A percentile compares a stretch with the other conserved stretches of the same genome.
Evolutionary conservation across 2,329 filamentous ascomycete genomes (phyloP).

Genomic region (Thielaviopsis euricoi): DNA sequence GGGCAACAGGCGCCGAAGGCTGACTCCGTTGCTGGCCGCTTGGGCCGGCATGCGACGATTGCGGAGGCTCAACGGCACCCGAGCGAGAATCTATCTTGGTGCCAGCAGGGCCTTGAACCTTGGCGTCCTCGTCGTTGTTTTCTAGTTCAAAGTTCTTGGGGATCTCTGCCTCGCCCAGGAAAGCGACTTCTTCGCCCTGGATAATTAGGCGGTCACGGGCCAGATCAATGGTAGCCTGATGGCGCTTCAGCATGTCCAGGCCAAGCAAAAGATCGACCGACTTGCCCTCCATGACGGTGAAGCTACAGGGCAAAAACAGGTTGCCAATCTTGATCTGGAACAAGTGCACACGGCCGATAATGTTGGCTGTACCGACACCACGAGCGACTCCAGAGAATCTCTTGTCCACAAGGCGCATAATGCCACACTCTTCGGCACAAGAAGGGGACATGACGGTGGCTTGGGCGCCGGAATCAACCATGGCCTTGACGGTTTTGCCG

Average conservation of each 20-base stretch:
- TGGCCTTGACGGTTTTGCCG: slow-evolving; percentile 76
- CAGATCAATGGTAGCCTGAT: slow-evolving; percentile 85
- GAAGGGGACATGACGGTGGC: slow-evolving; percentile 96
- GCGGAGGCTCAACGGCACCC: slow-evolving; percentile 43
- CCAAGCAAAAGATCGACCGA: slow-evolving; percentile 85
- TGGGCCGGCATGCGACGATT: background rate
- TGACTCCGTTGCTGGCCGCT: background rate
- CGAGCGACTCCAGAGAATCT: slow-evolving; percentile 84
- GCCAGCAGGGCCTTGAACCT: slow-evolving; percentile 70
- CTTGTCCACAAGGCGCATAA: slow-evolving; percentile 88
- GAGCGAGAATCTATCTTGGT: slow-evolving; percentile 73
- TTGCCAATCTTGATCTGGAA: slow-evolving; percentile 88
- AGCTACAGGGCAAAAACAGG: slow-evolving; percentile 78
- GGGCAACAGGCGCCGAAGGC: slow-evolving; percentile 12
- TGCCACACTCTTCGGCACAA: slow-evolving; percentile 81
- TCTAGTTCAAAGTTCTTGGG: slow-evolving; percentile 73
- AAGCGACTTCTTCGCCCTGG: slow-evolving; percentile 72
- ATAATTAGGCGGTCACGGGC: slow-evolving; percentile 73
- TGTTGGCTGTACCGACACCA: slow-evolving; percentile 85
- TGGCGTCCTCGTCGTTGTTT: slow-evolving; percentile 60
- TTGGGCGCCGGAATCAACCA: slow-evolving; percentile 94
- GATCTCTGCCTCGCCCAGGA: slow-evolving; percentile 84
- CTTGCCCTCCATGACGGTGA: slow-evolving; percentile 99
- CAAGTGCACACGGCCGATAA: slow-evolving; percentile 87
- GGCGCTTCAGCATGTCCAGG: slow-evolving; percentile 90